phyloP scores from a whole-genome alignment of 148 eudicot species.

The Cornus suecica region DNA sequence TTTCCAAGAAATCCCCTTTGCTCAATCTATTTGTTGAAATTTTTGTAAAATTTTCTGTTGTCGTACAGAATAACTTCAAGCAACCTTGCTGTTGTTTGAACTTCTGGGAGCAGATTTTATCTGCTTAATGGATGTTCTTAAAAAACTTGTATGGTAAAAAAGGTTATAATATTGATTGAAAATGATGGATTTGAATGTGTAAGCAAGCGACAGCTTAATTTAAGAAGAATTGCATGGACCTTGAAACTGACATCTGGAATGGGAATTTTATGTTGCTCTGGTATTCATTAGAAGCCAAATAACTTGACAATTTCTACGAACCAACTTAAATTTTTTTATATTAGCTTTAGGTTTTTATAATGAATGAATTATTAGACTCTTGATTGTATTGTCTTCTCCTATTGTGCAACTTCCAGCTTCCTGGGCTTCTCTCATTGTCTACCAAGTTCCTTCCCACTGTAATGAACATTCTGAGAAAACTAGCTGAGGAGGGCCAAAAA shows the following conservation, averaged over 20 bases:
- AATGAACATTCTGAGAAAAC: conserved; percentile 59
- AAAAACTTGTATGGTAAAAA: neutral
- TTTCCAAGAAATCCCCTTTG: neutral
- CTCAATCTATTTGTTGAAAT: neutral
- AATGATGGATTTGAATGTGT: neutral
- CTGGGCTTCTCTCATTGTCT: conserved; percentile 66
- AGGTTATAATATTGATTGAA: neutral
- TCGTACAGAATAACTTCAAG: neutral
- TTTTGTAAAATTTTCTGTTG: neutral
- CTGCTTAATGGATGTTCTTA: neutral
- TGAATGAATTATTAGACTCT: neutral
- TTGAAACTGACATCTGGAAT: neutral
- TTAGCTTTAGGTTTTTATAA: neutral
- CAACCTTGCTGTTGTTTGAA: neutral
- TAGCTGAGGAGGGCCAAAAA: conserved; percentile 66
- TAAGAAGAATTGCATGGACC: neutral
- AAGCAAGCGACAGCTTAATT: neutral
- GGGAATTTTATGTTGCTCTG: neutral
- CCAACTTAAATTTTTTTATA: neutral
- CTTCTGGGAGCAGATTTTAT: neutral
- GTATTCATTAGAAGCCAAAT: neutral
- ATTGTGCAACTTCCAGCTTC: conserved; percentile 42
- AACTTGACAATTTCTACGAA: neutral
- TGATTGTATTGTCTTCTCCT: conserved; percentile 8
- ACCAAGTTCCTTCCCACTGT: conserved; percentile 67